phyloP scores from a whole-genome alignment of 768 basidiomycete genomes.

The Mycena sanguinolenta region DNA sequence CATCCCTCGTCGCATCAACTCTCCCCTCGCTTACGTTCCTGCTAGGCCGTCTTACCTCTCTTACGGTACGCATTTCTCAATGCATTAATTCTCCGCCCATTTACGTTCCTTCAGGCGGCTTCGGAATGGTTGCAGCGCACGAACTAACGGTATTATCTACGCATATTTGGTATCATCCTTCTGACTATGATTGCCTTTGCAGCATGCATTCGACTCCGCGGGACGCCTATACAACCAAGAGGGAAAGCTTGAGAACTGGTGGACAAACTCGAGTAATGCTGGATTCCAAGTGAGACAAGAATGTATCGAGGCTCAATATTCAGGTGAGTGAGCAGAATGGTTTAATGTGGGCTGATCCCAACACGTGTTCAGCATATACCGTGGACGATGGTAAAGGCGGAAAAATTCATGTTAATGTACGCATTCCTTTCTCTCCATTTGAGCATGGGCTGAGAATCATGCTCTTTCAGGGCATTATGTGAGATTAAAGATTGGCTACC shows the following conservation, averaged over 20 bases:
- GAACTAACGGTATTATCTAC: slow-evolving; percentile 80
- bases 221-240: slow-evolving; percentile 92
- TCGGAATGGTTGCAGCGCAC: slow-evolving; percentile 93
- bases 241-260: slow-evolving; percentile 92
- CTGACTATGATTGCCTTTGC: slow-evolving; percentile 2
- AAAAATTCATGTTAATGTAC: slow-evolving; percentile 86
- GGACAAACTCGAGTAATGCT: slow-evolving; percentile 88
- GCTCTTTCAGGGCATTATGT: slow-evolving; percentile 78
- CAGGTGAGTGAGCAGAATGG: slow-evolving; percentile 58
- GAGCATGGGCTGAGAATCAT: slow-evolving; percentile 8
- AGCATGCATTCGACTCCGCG: slow-evolving; percentile 94
- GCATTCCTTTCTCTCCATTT: background rate
- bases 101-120: slow-evolving; percentile 72
- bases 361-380: slow-evolving; percentile 69
- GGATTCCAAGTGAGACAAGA: slow-evolving; percentile 87
- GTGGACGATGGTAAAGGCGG: slow-evolving; percentile 90
- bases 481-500: slow-evolving; percentile 39
- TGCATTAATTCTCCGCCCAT: slow-evolving; percentile 23
- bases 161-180: slow-evolving; percentile 6
- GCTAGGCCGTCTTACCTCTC: slow-evolving; percentile 88
- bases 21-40: slow-evolving; percentile 27
- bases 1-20: slow-evolving; percentile 3
- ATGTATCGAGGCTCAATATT: slow-evolving; percentile 94
- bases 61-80: slow-evolving; percentile 73
- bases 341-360: slow-evolving; percentile 12